phyloP scores from a whole-genome alignment of 1,284 basidiomycete species.

The Ustilago cynodontis region DNA sequence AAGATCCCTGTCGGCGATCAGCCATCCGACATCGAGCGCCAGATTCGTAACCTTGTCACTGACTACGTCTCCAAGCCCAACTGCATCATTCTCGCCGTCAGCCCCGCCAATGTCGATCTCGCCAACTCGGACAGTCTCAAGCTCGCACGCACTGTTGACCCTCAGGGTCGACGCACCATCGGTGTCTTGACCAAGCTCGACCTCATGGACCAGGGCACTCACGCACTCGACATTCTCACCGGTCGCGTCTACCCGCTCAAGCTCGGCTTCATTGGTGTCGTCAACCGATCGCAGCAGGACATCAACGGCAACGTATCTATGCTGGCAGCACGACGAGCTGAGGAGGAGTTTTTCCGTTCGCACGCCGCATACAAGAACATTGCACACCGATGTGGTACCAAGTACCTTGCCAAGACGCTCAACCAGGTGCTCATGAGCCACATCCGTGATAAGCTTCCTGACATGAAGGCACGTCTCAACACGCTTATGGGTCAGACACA shows the following conservation, averaged over 20 bases:
- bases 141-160: slow-evolving; percentile 92
- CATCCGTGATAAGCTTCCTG: slow-evolving; percentile 97
- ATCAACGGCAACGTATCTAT: slow-evolving; percentile 91
- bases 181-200: slow-evolving; percentile 97
- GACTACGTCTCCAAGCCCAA: slow-evolving; percentile 98
- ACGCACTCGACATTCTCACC: slow-evolving; percentile 94
- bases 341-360: slow-evolving; percentile 90
- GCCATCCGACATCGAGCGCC: slow-evolving; percentile 90
- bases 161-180: slow-evolving; percentile 93
- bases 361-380: slow-evolving; percentile 96
- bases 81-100: slow-evolving; percentile 95
- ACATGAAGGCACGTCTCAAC: slow-evolving; percentile 99
- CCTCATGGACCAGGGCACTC: slow-evolving; percentile 98
- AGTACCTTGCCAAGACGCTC: slow-evolving; percentile 90
- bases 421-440: slow-evolving; percentile 98
- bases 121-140: slow-evolving; percentile 98
- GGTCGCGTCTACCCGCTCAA: slow-evolving; percentile 97
- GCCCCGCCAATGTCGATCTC: slow-evolving; percentile 95
- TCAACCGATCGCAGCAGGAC: slow-evolving; percentile 97
- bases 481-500: slow-evolving; percentile 99
- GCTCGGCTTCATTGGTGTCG: slow-evolving; percentile 96
- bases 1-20: slow-evolving; percentile 78
- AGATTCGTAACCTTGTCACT: slow-evolving; percentile 91
- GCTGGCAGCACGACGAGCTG: slow-evolving; percentile 84
- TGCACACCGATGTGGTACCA: slow-evolving; percentile 95